A percentile compares a stretch with the other conserved stretches of the same genome.
phyloP scores from a whole-genome alignment of 148 eudicot genomes.

The Silene latifolia region DNA sequence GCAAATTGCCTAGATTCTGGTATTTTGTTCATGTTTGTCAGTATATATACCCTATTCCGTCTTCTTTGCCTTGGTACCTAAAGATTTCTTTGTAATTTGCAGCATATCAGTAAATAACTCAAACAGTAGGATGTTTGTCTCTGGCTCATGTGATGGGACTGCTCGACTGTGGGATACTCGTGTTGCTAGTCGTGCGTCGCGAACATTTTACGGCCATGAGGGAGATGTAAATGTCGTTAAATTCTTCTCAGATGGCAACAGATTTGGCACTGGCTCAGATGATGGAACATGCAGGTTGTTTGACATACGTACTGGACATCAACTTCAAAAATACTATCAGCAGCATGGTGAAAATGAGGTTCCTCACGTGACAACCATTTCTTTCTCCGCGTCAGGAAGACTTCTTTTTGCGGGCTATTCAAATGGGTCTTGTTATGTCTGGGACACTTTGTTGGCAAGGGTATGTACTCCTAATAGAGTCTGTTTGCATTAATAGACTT shows the following conservation, averaged over 20 bases:
- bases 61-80: neutral
- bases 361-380: constrained; percentile 68
- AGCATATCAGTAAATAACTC: constrained; percentile 78
- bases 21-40: neutral
- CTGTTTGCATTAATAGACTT: neutral
- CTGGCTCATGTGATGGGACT: constrained; percentile 93
- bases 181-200: constrained; percentile 91
- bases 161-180: constrained; percentile 97
- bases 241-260: constrained; percentile 95
- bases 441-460: constrained; percentile 95
- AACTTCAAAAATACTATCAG: constrained; percentile 79
- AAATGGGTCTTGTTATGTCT: constrained; percentile 86
- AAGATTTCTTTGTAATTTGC: constrained; percentile 24
- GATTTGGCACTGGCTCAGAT: constrained; percentile 96
- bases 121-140: constrained; percentile 72
- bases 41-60: neutral
- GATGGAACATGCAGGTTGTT: constrained; percentile 89
- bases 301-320: constrained; percentile 97
- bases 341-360: constrained; percentile 59
- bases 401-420: constrained; percentile 88
- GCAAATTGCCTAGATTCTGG: neutral
- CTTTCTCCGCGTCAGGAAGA: constrained; percentile 91
- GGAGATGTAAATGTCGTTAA: constrained; percentile 95
- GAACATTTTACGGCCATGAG: constrained; percentile 88
- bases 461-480: constrained; percentile 31